Conservation (phyloP, 805 yeast species). For the Tetrapisispora arboricola region DNA sequence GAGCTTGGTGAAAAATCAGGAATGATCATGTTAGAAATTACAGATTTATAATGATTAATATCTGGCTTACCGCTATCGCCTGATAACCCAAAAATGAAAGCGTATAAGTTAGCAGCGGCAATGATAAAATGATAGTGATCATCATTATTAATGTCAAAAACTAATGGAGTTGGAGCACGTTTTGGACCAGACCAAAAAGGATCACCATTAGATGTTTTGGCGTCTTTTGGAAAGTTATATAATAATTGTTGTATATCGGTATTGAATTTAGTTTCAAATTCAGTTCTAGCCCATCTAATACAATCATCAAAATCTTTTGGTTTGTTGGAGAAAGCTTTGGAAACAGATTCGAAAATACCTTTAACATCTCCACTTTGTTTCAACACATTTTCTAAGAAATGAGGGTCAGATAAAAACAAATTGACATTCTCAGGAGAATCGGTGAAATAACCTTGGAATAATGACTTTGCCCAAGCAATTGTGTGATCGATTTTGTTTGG, state of each 20-base stretch:
- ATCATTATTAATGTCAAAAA: slow-evolving; percentile 60
- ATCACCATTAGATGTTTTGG: slow-evolving; percentile 79
- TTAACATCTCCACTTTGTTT: slow-evolving; percentile 90
- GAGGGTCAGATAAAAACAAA: slow-evolving; percentile 79
- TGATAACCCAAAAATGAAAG: slow-evolving; percentile 80
- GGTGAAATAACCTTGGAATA: slow-evolving; percentile 83
- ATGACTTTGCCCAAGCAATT: slow-evolving; percentile 96
- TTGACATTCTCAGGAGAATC: slow-evolving; percentile 93
- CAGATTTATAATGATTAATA: slow-evolving; percentile 40
- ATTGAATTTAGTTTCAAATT: slow-evolving; percentile 76
- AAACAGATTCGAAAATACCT: slow-evolving; percentile 71
- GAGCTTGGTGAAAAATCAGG: slow-evolving; percentile 67
- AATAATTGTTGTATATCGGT: slow-evolving; percentile 84
- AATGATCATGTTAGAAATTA: slow-evolving; percentile 40
- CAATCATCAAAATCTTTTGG: slow-evolving; percentile 91
- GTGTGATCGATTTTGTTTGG: slow-evolving; percentile 98
- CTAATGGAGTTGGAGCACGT: slow-evolving; percentile 85
- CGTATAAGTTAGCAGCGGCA: slow-evolving; percentile 86
- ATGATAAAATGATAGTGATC: slow-evolving; percentile 77
- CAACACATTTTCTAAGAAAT: slow-evolving; percentile 82
- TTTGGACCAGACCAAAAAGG: slow-evolving; percentile 98
- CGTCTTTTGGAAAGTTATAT: slow-evolving; percentile 91
- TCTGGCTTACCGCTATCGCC: slow-evolving; percentile 49
- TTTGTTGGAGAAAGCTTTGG: slow-evolving; percentile 63
- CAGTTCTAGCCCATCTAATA: slow-evolving; percentile 85